Evolutionary conservation across 1,284 basidiomycete species (phyloP), one percentile per base, ranked within the genome.

Genomic region (Ceratobasidium sp.): DNA sequence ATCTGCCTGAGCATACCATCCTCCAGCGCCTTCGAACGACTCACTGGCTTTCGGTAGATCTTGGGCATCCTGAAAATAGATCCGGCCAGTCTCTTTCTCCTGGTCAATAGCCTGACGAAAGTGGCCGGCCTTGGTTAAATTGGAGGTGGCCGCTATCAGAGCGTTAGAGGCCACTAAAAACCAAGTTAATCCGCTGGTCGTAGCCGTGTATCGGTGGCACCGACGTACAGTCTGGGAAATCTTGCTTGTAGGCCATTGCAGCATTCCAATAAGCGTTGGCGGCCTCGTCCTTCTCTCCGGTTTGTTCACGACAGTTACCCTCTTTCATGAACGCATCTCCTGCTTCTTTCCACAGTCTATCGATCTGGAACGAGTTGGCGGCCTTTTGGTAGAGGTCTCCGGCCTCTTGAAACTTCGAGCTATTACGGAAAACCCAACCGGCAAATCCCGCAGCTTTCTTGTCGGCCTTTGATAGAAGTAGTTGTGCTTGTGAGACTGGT

Each of bases 21-120:
- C 95, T n/a, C 92, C 97, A 9, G 98, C 97, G 69, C 94, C 90
- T 83, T 95, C 94, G 83, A 92, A 98, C 83, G 95, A 95, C 79
- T 98, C 95, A 82, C 97, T 92, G 57, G 96, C 97, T 82, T 90
- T 92, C 15, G 89, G 88, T 64, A 96, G 86, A 84, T 96, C 92
- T 28, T 71, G 80, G 13, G 86, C 87, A 74, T 89, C 89, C 82
- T 96, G 92, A 56, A 97, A 90, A 86, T 96, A 93, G 81, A 99
- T 95, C 83, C 95, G 93, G 3, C 92, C 97, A 81, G 99, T 97
- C 86, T 97, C 96, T 86, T 98, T 98, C 88, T 98, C 95, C 81
- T 98, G 88, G 85, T 99, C 98, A 10, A 97, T 98, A 40, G 98
- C 98, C 84, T 99, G 98, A 77, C 98, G 89, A 88, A 99, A 99